These are phyloP conservation scores for Penicillium argentinense DNA, from an alignment of 495 filamentous ascomycete species.

Conservation along the genomic window DNA sequence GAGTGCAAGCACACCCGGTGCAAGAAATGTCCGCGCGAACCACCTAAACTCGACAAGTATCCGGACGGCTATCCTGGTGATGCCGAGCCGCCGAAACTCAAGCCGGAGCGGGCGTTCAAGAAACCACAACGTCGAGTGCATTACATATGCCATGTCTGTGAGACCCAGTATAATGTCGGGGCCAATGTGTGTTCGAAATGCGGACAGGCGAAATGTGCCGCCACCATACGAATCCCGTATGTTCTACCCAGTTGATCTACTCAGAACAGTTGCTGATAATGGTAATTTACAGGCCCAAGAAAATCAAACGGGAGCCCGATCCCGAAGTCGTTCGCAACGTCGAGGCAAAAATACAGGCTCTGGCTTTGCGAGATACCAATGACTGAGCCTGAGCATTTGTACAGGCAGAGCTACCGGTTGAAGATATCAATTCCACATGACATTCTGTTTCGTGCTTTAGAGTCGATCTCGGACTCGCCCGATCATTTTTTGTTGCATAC, in stretches of 20 bases:
- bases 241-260: too few relatives aligned
- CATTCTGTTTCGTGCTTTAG: neutral
- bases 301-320: constrained; percentile 61
- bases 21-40: constrained; percentile 77
- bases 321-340: constrained; percentile 63
- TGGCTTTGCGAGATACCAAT: constrained; percentile 7
- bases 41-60: constrained; percentile 70
- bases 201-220: constrained; percentile 52
- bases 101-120: constrained; percentile 40
- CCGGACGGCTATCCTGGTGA: constrained; percentile 79
- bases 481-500: neutral
- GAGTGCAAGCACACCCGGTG: constrained; percentile 76
- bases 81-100: constrained; percentile 35
- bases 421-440: neutral
- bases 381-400: neutral
- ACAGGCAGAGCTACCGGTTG: neutral
- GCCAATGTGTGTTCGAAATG: constrained; percentile 60
- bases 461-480: neutral
- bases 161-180: constrained; percentile 48
- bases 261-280: too few relatives aligned
- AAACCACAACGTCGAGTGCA: constrained; percentile 49
- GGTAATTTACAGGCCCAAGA: constrained; percentile 53
- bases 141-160: constrained; percentile 67
- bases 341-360: constrained; percentile 53
- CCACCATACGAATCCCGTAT: constrained; percentile 53